Conservation (phyloP, 306 rosid species). For the Dicorynia guianensis region DNA sequence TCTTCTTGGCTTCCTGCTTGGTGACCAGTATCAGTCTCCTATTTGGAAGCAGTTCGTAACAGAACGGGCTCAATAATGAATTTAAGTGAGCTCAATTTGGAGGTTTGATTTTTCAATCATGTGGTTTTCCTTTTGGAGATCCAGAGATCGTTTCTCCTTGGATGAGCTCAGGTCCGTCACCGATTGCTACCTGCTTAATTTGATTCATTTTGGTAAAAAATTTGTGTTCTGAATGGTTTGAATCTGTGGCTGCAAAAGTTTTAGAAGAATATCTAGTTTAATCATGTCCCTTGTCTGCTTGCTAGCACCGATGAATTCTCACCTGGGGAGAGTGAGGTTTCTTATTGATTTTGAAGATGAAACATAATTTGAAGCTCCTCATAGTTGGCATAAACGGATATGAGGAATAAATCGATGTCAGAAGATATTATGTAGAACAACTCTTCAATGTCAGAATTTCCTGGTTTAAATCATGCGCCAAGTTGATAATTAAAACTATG, state of each 20-base stretch:
- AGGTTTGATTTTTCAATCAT: constrained; percentile 63
- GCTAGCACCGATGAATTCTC: not conserved
- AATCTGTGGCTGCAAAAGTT: not conserved
- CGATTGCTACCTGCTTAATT: constrained; percentile 10
- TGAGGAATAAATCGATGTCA: too few species aligned
- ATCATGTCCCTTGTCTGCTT: not conserved
- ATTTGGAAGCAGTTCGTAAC: constrained; percentile 3
- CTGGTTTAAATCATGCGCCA: too few species aligned
- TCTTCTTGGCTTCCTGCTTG: constrained; percentile 5
- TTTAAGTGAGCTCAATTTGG: constrained; percentile 41
- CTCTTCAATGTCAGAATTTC: too few species aligned
- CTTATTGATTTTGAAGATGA: not conserved
- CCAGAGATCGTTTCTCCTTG: constrained; percentile 87
- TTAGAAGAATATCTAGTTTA: not conserved
- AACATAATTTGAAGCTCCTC: too few species aligned
- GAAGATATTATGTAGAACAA: too few species aligned
- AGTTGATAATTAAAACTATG: too few species aligned
- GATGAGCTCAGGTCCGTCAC: constrained; percentile 80
- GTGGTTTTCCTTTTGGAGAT: constrained; percentile 92
- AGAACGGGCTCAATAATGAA: constrained; percentile 37
- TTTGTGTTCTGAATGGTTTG: not conserved
- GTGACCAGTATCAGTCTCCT: constrained; percentile 5
- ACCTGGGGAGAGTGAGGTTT: not conserved
- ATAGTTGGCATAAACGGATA: too few species aligned
- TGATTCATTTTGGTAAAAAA: not conserved